Conservation (phyloP, 768 basidiomycete species). For the Fibroporia radiculosa region DNA sequence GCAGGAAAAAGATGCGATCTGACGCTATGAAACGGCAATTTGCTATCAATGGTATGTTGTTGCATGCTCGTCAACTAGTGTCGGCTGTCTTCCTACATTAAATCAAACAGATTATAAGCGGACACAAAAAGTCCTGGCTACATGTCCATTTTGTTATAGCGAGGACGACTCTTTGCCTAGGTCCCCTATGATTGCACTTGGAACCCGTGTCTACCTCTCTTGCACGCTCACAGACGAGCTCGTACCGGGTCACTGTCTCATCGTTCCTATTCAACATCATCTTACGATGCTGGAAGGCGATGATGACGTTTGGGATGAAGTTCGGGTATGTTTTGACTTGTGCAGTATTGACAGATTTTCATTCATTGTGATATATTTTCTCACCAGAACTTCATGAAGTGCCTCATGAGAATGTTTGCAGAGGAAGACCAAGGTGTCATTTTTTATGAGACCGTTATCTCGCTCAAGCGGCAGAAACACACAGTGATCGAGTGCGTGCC, state of each 20-base stretch:
- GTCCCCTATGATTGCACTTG: slow-evolving; percentile 84
- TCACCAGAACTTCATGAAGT: slow-evolving; percentile 76
- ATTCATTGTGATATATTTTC: neutral
- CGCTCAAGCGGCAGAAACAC: slow-evolving; percentile 81
- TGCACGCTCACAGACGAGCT: slow-evolving; percentile 85
- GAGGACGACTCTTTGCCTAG: slow-evolving; percentile 88
- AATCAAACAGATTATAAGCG: slow-evolving; percentile 76
- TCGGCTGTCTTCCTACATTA: slow-evolving; percentile 1
- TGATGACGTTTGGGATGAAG: slow-evolving; percentile 98
- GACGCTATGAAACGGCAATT: slow-evolving; percentile 97
- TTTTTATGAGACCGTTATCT: slow-evolving; percentile 92
- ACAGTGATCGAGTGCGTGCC: slow-evolving; percentile 93
- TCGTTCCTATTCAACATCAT: slow-evolving; percentile 94
- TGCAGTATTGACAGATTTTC: neutral
- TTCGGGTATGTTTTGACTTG: slow-evolving; percentile 48
- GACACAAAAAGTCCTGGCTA: slow-evolving; percentile 83
- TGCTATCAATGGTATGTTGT: slow-evolving; percentile 76
- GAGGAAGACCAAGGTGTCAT: slow-evolving; percentile 90
- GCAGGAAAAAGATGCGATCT: slow-evolving; percentile 89
- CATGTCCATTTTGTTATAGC: slow-evolving; percentile 85
- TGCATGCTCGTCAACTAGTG: neutral
- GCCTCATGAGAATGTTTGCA: slow-evolving; percentile 90
- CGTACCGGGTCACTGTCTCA: slow-evolving; percentile 87
- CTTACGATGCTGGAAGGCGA: slow-evolving; percentile 88
- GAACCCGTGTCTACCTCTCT: slow-evolving; percentile 84